These are phyloP conservation scores for Ogataea minuta DNA, from an alignment of 805 yeast species.

Conservation along the genomic window DNA sequence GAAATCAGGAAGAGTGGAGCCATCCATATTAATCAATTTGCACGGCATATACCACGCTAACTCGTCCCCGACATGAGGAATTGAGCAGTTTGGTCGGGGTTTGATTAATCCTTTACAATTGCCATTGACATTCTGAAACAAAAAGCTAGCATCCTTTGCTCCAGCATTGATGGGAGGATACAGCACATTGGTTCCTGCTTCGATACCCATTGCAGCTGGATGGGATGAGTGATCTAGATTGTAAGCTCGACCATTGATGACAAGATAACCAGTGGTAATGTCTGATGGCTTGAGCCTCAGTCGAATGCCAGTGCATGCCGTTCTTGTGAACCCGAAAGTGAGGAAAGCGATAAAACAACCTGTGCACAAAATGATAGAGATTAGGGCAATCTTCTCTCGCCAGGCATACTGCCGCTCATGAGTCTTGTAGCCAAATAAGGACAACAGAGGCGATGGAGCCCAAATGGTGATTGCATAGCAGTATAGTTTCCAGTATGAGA, in stretches of 20 bases:
- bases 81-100: conserved; percentile 66
- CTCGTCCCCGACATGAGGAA: conserved; percentile 61
- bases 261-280: conserved; percentile 58
- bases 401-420: conserved; percentile 90
- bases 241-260: conserved; percentile 81
- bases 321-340: conserved; percentile 85
- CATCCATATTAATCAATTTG: conserved; percentile 64
- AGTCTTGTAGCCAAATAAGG: conserved; percentile 71
- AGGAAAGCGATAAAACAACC: conserved; percentile 82
- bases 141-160: conserved; percentile 77
- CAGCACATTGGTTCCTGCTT: conserved; percentile 65
- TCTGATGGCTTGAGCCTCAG: conserved; percentile 58
- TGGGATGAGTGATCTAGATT: conserved; percentile 67
- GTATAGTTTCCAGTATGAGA: conserved; percentile 72
- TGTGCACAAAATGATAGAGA: conserved; percentile 67
- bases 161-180: conserved; percentile 89
- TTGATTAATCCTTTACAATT: conserved; percentile 76
- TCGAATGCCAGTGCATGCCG: conserved; percentile 60
- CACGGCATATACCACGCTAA: conserved; percentile 98
- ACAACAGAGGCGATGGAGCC: conserved; percentile 79
- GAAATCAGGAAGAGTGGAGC: conserved; percentile 64
- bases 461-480: conserved; percentile 83
- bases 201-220: conserved; percentile 79
- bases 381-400: conserved; percentile 91
- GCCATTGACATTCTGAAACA: conserved; percentile 90